A percentile compares a stretch with the other conserved stretches of the same genome.
phyloP scores from a whole-genome alignment of 805 yeast genomes.

The Schwanniomyces pseudopolymorphus region DNA sequence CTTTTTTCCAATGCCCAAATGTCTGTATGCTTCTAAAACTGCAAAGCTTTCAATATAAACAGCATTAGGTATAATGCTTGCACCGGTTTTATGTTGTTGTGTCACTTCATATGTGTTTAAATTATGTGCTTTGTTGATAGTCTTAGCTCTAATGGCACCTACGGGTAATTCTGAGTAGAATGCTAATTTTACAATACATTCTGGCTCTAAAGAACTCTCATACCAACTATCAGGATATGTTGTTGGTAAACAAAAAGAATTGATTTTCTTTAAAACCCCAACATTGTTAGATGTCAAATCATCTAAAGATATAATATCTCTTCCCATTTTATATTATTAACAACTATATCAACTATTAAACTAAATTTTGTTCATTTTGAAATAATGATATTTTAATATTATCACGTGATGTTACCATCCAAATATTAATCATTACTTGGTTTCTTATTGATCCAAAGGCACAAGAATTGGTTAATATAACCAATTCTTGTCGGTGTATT shows the following conservation, averaged over 20 bases:
- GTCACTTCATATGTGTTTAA: slow-evolving; percentile 26
- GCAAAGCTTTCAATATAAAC: slow-evolving; percentile 68
- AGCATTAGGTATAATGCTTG: slow-evolving; percentile 44
- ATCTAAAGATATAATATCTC: slow-evolving; percentile 52
- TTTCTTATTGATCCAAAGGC: too few relatives aligned
- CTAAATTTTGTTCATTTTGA: neutral
- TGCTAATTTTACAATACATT: slow-evolving; percentile 57
- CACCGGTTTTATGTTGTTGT: slow-evolving; percentile 16
- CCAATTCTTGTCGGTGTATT: too few relatives aligned
- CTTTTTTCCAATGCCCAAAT: slow-evolving; percentile 59
- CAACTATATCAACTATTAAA: too few relatives aligned
- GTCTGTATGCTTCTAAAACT: slow-evolving; percentile 63
- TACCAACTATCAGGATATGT: slow-evolving; percentile 54
- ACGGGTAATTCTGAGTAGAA: slow-evolving; percentile 78
- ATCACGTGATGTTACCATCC: neutral
- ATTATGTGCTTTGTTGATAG: slow-evolving; percentile 44
- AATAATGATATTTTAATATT: neutral
- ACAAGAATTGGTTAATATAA: too few relatives aligned
- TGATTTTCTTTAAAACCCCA: slow-evolving; percentile 58
- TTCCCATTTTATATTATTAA: slow-evolving; percentile 18
- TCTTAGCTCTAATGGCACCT: slow-evolving; percentile 66
- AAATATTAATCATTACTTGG: too few relatives aligned
- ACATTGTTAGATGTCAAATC: slow-evolving; percentile 60
- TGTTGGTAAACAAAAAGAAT: slow-evolving; percentile 51
- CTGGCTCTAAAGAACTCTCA: slow-evolving; percentile 43